Evolutionary conservation across 75 land plant genomes (phyloP).

Genomic region (Isoetes taiwanensis): DNA sequence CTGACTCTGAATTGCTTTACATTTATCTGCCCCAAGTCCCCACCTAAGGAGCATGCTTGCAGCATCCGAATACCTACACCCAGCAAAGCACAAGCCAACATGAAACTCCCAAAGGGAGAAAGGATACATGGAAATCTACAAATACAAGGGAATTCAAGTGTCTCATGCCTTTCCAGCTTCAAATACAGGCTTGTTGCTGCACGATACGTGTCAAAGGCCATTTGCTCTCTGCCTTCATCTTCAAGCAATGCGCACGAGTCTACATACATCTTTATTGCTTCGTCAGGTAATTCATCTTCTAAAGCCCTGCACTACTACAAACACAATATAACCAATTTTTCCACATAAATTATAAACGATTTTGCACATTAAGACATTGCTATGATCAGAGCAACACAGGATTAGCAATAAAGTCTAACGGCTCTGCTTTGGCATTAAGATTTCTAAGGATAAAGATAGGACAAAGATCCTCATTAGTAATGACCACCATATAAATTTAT

Average conservation of each 20-base stretch:
- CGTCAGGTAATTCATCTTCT: conserved; percentile 69
- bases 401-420: no score
- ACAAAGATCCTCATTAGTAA: no score
- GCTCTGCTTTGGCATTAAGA: no score
- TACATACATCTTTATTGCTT: conserved; percentile 56
- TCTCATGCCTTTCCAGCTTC: conserved; percentile 59
- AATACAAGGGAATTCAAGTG: neutral
- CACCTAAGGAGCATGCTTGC: conserved; percentile 67
- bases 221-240: conserved; percentile 91
- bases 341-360: neutral
- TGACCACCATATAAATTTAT: no score
- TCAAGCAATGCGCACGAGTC: conserved; percentile 76
- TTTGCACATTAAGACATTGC: neutral
- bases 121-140: neutral
- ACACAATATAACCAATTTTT: neutral
- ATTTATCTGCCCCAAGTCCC: conserved; percentile 86
- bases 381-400: no score
- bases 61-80: conserved; percentile 71
- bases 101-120: neutral
- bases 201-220: conserved; percentile 98
- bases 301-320: conserved; percentile 70
- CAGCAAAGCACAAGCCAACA: neutral
- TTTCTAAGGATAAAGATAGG: no score
- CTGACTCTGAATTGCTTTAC: conserved; percentile 79
- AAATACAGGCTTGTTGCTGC: conserved; percentile 63